Evolutionary conservation across 169 alveolate genomes (phyloP).

Genomic region (Cryptosporidium felis): DNA sequence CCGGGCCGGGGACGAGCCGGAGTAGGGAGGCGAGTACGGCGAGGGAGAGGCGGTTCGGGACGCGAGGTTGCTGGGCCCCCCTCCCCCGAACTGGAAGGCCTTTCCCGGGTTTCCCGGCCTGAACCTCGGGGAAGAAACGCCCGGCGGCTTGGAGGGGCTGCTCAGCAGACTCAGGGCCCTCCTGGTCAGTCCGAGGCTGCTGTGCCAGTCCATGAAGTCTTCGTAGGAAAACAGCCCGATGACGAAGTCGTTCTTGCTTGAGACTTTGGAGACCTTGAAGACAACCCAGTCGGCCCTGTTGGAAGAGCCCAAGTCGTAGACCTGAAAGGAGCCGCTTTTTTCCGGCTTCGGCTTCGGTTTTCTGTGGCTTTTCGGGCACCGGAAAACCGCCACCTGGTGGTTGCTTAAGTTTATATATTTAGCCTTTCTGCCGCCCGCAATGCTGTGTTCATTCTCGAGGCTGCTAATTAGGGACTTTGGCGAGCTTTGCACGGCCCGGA

Average conservation of each 20-base stretch:
- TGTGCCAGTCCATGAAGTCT: conserved; percentile 54
- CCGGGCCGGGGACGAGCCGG: not conserved
- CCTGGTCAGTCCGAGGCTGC: conserved; percentile 13
- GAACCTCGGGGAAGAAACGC: conserved; percentile 1
- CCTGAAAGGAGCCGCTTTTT: conserved; percentile 8
- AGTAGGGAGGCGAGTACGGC: conserved; percentile 6
- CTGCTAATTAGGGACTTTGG: too few relatives aligned
- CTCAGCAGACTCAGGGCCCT: conserved; percentile 26
- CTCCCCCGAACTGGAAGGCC: not conserved
- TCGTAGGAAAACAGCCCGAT: conserved; percentile 48
- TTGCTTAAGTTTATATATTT: too few relatives aligned
- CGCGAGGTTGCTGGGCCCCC: too few relatives aligned
- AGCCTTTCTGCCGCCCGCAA: too few relatives aligned
- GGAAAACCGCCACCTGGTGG: too few relatives aligned
- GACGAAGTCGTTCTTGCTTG: not conserved
- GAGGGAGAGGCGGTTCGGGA: too few relatives aligned
- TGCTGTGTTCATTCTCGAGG: too few relatives aligned
- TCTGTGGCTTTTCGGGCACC: too few relatives aligned
- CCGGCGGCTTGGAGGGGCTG: conserved; percentile 2
- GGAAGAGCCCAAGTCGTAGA: conserved; percentile 42
- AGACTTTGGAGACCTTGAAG: conserved; percentile 2
- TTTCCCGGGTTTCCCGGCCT: not conserved
- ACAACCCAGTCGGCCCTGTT: conserved; percentile 42
- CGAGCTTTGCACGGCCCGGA: too few relatives aligned
- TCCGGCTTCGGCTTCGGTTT: too few relatives aligned